Evolutionary conservation across 257 asterid genomes (phyloP), one percentile per base, ranked within the genome.

Genomic region (Solanum piurae): DNA sequence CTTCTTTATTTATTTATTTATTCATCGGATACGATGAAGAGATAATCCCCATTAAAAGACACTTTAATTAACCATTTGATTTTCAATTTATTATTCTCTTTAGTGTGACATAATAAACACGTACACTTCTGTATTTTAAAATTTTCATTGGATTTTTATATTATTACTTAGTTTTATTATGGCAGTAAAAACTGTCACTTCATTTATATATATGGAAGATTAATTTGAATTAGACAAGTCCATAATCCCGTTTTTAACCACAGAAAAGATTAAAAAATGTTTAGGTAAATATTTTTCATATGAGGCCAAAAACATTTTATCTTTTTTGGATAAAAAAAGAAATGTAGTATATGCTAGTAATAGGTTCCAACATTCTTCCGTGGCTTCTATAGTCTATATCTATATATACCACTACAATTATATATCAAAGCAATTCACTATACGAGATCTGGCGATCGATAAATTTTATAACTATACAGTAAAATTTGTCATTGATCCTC

Each of bases 281-380:
- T n/a, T 76, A 76, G 58, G 64, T 42, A 16, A 29, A 79, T 42
- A 44, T 14, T 13, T 68, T 44, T 79, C 38, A 27, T 36, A 77
- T 25, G 60, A 40, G 60, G 83, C 23, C 27, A 73, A 73, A 73
- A 6, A 12, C 21, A 10, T 37, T 75, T 12, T 76, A 20, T 40
- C 3, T 13, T 79, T 25, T 79, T 79, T 2, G 13, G 38, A 42
- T 8, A 2, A 80, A 79, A 80, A 80, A 29, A 5, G 2, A 80
- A 49, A 23, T 9, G 18, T 21, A 80, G 25, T 80, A 49, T 49
- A 29, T 80, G 44, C 85, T 80, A 80, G 42, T 80, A 80, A 80
- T 49, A 80, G 85, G 58, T 18, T 83, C 89, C 87, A 91, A 92
- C 92, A 92, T 92, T 90, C 94, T 72, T 92, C 90, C 75, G 80